phyloP scores from a whole-genome alignment of 139 green algal genomes.

The Chlamydomonas sp. region DNA sequence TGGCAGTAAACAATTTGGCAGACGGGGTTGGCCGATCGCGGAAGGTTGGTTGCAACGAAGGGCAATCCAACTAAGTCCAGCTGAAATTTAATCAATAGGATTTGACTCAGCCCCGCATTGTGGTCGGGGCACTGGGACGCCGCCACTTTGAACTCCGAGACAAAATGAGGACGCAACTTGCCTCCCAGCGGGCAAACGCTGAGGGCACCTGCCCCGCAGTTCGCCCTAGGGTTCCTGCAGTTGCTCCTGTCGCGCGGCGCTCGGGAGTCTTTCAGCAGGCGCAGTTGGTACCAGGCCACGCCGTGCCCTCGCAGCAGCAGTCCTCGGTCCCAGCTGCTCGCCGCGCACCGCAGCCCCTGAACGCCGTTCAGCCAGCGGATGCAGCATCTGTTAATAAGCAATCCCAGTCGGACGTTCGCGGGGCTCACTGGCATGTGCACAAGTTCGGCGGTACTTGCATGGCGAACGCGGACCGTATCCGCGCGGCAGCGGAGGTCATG shows the following conservation, averaged over 20 bases:
- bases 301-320: no score
- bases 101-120: no score
- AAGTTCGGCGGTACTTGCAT: slow-evolving; percentile 99
- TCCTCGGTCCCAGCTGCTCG: no score
- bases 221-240: not conserved
- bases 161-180: not conserved
- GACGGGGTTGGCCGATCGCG: no score
- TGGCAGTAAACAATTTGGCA: no score
- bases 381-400: not conserved
- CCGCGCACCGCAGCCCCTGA: not conserved
- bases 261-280: not conserved
- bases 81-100: no score
- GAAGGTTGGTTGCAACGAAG: no score
- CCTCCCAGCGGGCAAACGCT: not conserved
- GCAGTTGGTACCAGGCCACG: not conserved
- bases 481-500: slow-evolving; percentile 79
- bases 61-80: no score
- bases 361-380: not conserved
- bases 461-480: slow-evolving; percentile 86
- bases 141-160: no score
- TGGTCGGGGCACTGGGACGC: no score
- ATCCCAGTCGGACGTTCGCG: slow-evolving; percentile 11
- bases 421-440: slow-evolving; percentile 80
- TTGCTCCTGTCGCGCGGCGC: not conserved
- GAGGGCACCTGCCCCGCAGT: not conserved